Conservation (phyloP, 169 alveolate species). For the Eimeria falciformis region DNA sequence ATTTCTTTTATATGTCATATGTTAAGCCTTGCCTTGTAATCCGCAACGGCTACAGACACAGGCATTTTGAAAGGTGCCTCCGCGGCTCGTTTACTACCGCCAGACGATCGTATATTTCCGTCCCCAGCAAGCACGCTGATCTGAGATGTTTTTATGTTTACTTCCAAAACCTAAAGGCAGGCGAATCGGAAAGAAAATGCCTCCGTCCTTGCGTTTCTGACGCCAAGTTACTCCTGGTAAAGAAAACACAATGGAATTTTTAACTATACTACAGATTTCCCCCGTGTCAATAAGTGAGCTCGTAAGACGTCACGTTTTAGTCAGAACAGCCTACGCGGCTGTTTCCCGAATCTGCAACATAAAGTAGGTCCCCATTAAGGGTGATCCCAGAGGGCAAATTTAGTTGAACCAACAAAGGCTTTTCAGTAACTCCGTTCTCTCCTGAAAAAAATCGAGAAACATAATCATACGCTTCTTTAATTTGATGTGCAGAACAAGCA, state of each 20-base stretch:
- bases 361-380: background rate
- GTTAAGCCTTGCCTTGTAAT: background rate
- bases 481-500: background rate
- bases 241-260: background rate
- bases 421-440: background rate
- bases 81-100: background rate
- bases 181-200: too few species aligned
- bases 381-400: constrained; percentile 55
- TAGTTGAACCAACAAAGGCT: background rate
- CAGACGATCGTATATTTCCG: background rate
- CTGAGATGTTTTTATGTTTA: background rate
- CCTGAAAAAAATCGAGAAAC: background rate
- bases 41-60: constrained; percentile 54
- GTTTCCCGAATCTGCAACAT: constrained; percentile 61
- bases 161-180: constrained; percentile 18
- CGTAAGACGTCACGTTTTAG: too few species aligned
- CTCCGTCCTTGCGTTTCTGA: background rate
- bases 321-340: constrained; percentile 7
- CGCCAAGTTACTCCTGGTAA: background rate
- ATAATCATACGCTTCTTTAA: background rate
- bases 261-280: too few species aligned
- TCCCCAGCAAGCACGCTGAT: constrained; percentile 15
- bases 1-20: background rate
- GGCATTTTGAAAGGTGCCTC: constrained; percentile 1
- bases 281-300: too few species aligned